These are phyloP conservation scores for Fraxinus latifolia DNA, from an alignment of 305 asterid genomes.

Conservation along the genomic window DNA sequence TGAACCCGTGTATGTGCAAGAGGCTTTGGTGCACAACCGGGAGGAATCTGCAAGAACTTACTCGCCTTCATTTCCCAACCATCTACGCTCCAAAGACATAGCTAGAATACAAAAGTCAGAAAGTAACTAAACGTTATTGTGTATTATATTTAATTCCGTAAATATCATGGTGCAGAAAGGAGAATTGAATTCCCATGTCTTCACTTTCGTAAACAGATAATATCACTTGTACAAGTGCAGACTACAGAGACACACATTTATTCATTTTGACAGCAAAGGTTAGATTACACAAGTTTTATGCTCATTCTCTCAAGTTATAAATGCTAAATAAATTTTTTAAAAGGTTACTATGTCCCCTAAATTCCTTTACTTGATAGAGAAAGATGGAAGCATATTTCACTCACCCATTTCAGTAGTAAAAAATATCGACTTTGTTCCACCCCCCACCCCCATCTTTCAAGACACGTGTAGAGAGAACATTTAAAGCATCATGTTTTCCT, in stretches of 20 bases:
- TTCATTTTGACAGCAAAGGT: neutral
- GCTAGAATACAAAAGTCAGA: constrained; percentile 31
- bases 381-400: neutral
- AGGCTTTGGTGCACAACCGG: constrained; percentile 40
- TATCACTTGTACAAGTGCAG: neutral
- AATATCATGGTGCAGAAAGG: neutral
- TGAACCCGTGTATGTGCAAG: constrained; percentile 59
- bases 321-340: neutral
- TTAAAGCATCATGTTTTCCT: neutral
- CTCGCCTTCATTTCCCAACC: constrained; percentile 68
- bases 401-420: neutral
- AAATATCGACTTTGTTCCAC: neutral
- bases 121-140: neutral
- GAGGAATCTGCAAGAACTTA: constrained; percentile 43
- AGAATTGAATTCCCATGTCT: neutral
- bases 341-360: neutral
- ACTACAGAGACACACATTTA: neutral
- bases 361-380: neutral
- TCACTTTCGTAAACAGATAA: neutral
- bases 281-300: neutral
- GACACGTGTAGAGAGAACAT: neutral
- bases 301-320: neutral
- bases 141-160: neutral
- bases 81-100: constrained; percentile 58
- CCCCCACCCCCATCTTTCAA: neutral